Conservation (phyloP, 2,329 filamentous ascomycete genomes). For the Dactylellina sp. region DNA sequence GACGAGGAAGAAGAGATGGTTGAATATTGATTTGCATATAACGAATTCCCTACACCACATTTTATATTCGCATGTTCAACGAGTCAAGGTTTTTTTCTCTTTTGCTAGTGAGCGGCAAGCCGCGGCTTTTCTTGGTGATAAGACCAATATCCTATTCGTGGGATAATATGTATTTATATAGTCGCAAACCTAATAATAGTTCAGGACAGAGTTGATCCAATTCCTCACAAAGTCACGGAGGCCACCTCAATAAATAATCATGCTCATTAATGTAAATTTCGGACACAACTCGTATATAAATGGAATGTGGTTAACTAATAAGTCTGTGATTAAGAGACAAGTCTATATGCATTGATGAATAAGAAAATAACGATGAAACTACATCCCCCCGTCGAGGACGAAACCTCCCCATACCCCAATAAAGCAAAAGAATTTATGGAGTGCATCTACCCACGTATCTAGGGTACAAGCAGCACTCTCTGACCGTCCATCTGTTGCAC, state of each 20-base stretch:
- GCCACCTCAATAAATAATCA: too few relatives aligned
- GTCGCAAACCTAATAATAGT: neutral
- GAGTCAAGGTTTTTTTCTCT: neutral
- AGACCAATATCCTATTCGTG: neutral
- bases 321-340: neutral
- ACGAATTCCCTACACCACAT: slow-evolving; percentile 10
- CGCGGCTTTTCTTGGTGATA: neutral
- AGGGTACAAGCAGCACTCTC: slow-evolving; percentile 79
- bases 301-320: too few relatives aligned
- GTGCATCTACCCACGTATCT: slow-evolving; percentile 85
- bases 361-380: slow-evolving; percentile 4
- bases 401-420: neutral
- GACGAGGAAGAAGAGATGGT: slow-evolving; percentile 57
- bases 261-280: too few relatives aligned
- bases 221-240: too few relatives aligned
- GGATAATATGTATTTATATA: slow-evolving; percentile 16
- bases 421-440: slow-evolving; percentile 67
- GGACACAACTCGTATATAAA: too few relatives aligned
- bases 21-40: slow-evolving; percentile 45
- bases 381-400: neutral
- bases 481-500: slow-evolving; percentile 72
- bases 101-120: neutral
- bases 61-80: neutral
- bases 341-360: slow-evolving; percentile 18
- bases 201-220: too few relatives aligned